phyloP scores from a whole-genome alignment of 2,329 filamentous ascomycete genomes.

The Talaromyces sp. region DNA sequence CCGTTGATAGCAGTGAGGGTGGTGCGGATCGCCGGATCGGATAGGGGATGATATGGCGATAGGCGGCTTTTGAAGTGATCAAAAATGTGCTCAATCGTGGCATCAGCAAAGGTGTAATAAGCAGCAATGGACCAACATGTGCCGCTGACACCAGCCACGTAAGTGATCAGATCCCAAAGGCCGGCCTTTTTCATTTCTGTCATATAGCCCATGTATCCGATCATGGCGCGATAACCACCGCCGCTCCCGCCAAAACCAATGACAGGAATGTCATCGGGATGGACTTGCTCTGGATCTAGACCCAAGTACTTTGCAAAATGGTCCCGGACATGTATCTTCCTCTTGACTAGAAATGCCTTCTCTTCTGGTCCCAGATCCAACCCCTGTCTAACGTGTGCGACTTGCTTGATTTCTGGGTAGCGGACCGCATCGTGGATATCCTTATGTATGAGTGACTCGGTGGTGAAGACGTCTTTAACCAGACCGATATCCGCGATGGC shows the following conservation, averaged over 20 bases:
- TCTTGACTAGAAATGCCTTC: conserved; percentile 12
- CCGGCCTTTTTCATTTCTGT: conserved; percentile 18
- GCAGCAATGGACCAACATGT: conserved; percentile 19
- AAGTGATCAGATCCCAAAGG: conserved; percentile 17
- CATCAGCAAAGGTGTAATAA: conserved; percentile 19
- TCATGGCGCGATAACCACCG: conserved; percentile 20
- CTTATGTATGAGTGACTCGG: conserved; percentile 14
- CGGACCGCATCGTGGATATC: conserved; percentile 11
- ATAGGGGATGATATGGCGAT: conserved; percentile 19
- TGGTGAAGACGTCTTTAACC: conserved; percentile 21
- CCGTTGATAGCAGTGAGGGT: conserved; percentile 18
- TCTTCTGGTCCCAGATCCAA: conserved; percentile 11
- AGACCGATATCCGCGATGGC: conserved; percentile 19
- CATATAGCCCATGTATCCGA: conserved; percentile 18
- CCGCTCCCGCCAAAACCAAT: conserved; percentile 19
- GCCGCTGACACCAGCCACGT: conserved; percentile 19
- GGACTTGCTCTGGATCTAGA: conserved; percentile 14
- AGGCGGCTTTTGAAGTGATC: conserved; percentile 17
- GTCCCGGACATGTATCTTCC: conserved; percentile 11
- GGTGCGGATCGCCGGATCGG: conserved; percentile 18
- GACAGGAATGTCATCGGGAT: conserved; percentile 19
- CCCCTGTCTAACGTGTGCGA: conserved; percentile 14
- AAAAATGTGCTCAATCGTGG: conserved; percentile 17
- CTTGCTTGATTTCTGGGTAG: conserved; percentile 14
- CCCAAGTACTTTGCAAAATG: conserved; percentile 18